Evolutionary conservation across 495 filamentous ascomycete species (phyloP).

Genomic region (Endocarpon pusillum): DNA sequence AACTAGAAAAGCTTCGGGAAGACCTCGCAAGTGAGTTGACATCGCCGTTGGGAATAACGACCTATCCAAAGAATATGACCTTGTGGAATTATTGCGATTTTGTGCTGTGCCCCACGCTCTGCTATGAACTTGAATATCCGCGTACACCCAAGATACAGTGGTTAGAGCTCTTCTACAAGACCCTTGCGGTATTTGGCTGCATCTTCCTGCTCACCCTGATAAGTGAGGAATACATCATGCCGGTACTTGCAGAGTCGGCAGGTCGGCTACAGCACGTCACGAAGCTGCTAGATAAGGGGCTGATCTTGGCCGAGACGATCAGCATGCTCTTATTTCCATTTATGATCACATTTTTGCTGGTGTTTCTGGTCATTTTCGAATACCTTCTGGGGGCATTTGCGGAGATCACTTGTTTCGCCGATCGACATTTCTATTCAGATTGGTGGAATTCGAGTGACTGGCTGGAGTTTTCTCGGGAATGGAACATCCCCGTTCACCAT

Average conservation of each 20-base stretch:
- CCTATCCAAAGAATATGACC: conserved; percentile 81
- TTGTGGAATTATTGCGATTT: conserved; percentile 70
- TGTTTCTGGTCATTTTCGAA: conserved; percentile 95
- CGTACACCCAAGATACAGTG: conserved; percentile 56
- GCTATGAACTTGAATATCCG: conserved; percentile 95
- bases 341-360: conserved; percentile 87
- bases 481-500: conserved; percentile 97
- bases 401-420: conserved; percentile 82
- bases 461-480: conserved; percentile 92
- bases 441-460: conserved; percentile 68
- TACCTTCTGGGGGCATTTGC: conserved; percentile 90
- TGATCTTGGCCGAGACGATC: conserved; percentile 84
- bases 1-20: conserved; percentile 53
- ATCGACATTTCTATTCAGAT: conserved; percentile 90
- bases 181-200: conserved; percentile 83
- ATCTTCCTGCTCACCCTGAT: conserved; percentile 86
- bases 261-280: conserved; percentile 40
- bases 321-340: conserved; percentile 90
- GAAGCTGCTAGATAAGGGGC: conserved; percentile 43
- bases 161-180: conserved; percentile 71
- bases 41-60: conserved; percentile 72
- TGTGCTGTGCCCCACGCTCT: conserved; percentile 83
- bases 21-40: conserved; percentile 80
- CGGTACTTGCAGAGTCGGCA: conserved; percentile 65
- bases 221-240: conserved; percentile 90